Evolutionary conservation across 2,329 filamentous ascomycete species (phyloP), one percentile per base, ranked within the genome.

Genomic region (Colletotrichum gloeosporioides): DNA sequence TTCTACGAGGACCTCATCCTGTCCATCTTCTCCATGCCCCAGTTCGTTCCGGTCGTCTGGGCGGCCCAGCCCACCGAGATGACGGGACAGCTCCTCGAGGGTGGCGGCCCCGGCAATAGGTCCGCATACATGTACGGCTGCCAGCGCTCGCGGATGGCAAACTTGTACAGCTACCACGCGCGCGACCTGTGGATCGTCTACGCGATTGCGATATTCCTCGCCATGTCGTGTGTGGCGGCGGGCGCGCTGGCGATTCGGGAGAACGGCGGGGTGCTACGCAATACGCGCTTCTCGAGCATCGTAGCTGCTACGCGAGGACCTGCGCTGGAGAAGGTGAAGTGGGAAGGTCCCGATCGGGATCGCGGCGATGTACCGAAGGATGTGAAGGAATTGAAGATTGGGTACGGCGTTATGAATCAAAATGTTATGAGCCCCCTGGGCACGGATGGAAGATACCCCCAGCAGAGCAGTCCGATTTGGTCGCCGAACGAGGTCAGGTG

Each of bases 201-300:
- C 70, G 79, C 80, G 2, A 73, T 82, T 36, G 81, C 82, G 1
- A 81, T 85, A 49, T 12, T 80, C 4, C 70, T 84, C 18, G 79
- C 83, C 4, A 61, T 79, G 1, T 71, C 75, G 1, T 81, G 79
- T 8, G 78, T 84, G 15, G 73, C 78, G 2, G 78, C 81, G 18
- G 84, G 84, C 34, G 80, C 80, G 2, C 44, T 81, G 34, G 82
- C 84, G 15, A 78, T 85, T 4, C 67, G 80, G 4, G 79, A 80
- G 49, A 82, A 83, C 69, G 83, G 84, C 8, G 79, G 82, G 3
- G 78, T 83, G 6, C 80, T 83, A 15, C 80, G 82, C 10, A 82
- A 84, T 75, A 85, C 83, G 29, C 80, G 82, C 0, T 86, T 86
- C 78, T 85, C 83, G 15, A 84, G 82, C 76, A 84, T 86, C 59